Evolutionary conservation across 352 stramenopile genomes (phyloP), one percentile per base, ranked within the genome.

Genomic region (Globisporangium carolinianum): DNA sequence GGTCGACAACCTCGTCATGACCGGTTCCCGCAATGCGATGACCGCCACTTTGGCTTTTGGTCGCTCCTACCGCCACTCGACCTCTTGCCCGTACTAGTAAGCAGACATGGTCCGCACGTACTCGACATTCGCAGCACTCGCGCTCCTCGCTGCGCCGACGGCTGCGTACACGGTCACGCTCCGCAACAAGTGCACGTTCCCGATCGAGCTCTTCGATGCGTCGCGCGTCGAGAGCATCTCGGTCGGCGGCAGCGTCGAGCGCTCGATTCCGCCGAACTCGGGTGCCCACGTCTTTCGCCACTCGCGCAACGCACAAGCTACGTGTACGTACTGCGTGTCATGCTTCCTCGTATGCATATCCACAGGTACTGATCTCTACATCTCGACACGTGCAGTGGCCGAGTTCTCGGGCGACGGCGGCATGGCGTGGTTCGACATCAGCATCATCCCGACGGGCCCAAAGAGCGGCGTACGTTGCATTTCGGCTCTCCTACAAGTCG

Each of bases 381-480:
- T 56, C 24, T 11, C 32, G 10, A 10, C 57, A 11, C 15, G 0
- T 61, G 43, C 51, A 80, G 71, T 88, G 47, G 77, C 78, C 38
- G 80, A 90, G 61, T 91, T 91, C 53, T 89, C 80, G 15, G 71
- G 65, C 3, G 75, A 83, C 50, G 70, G 67, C 46, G 71, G 68
- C 38, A 66, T 60, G 41, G 65, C 70, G 14, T 91, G 81, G 78
- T 91, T 75, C 64, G 81, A 89, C 53, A 89, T 91, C 67, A 87
- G 74, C 47, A 91, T 86, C 60, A 88, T 91, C 68, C 81, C 81
- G 5, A 88, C 79, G 5, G 71, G 78, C 3, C 61, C 72, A 3
- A 66, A 61, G 51, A 65, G 66, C 55, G 73, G 65, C 0, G 66
- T 73, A 65, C 39, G 66, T 73, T 14, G 24, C 24, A 24, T 24